A percentile compares a stretch with the other conserved stretches of the same genome.
Conservation (phyloP, 2,329 filamentous ascomycete species). For the Raffaelea ambrosiae region DNA sequence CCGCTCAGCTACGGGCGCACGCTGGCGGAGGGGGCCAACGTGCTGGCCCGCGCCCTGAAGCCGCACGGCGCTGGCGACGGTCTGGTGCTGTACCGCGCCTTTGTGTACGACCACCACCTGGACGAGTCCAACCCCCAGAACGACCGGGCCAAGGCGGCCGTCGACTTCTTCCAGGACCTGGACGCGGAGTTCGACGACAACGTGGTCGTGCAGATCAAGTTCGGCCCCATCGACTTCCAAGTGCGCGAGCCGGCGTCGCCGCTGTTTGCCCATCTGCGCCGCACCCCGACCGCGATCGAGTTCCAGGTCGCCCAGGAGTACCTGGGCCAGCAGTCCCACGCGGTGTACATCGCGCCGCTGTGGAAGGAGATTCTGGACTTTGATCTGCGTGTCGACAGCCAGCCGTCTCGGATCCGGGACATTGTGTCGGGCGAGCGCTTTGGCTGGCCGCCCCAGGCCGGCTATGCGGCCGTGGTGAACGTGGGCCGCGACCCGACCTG, state of each 20-base stretch:
- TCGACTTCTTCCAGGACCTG: slow-evolving; percentile 57
- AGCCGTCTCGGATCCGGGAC: slow-evolving; percentile 47
- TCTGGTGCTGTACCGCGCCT: slow-evolving; percentile 62
- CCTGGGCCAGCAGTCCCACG: slow-evolving; percentile 59
- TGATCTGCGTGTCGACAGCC: slow-evolving; percentile 52
- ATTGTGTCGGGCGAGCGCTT: slow-evolving; percentile 55
- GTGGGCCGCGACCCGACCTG: slow-evolving; percentile 59
- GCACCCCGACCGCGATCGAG: slow-evolving; percentile 48
- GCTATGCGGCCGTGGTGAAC: slow-evolving; percentile 59
- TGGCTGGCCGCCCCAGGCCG: slow-evolving; percentile 44
- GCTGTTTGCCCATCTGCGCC: slow-evolving; percentile 44
- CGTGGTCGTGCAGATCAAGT: slow-evolving; percentile 65
- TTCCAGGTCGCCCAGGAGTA: slow-evolving; percentile 63
- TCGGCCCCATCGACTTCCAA: slow-evolving; percentile 67
- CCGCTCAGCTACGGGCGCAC: slow-evolving; percentile 63
- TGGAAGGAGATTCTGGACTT: slow-evolving; percentile 63
- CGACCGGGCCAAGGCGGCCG: slow-evolving; percentile 62
- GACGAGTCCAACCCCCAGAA: slow-evolving; percentile 53
- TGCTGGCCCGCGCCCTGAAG: slow-evolving; percentile 53
- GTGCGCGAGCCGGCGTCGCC: slow-evolving; percentile 60
- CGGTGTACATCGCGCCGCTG: slow-evolving; percentile 59
- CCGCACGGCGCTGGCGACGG: slow-evolving; percentile 45
- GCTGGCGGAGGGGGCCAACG: slow-evolving; percentile 57
- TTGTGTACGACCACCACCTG: slow-evolving; percentile 57
- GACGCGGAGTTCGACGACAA: slow-evolving; percentile 62